Evolutionary conservation across 2,329 filamentous ascomycete genomes (phyloP), one percentile per base, ranked within the genome.

Genomic region (Epichloe festucae): DNA sequence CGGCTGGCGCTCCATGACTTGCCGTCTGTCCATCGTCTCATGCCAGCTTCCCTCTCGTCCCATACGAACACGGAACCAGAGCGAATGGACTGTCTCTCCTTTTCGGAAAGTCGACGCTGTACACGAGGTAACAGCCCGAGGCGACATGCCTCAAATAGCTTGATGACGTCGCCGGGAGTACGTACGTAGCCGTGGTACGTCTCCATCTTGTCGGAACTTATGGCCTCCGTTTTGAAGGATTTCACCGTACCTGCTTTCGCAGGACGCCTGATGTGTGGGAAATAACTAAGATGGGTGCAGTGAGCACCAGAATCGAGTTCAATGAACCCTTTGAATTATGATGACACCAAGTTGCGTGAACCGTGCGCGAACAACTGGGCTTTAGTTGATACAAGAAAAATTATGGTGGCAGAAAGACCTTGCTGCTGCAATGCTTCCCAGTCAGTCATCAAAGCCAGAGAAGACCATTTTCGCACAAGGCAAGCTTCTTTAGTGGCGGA

Each of bases 61-160:
- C 93, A 98, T n/a, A 98, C 93, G 63, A 97, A 98, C 3, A 98
- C 91, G 0, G 93, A 98, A 43, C 93, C 93, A 1, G 91, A 95
- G 63, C 89, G 85, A 67, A 98, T 98, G 4, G 89, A 89, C 65
- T 96, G 90, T 55, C 93, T 81, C 71, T 98, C 93, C 71, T 97
- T 97, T 69, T 98, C 93, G 3, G 93, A 97, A 54, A 96, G 72
- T 61, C 93, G 79, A 59, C 93, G 80, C 72, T 97, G 93, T 5
- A 98, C 93, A 58, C 93, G 82, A 34, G 93, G 93, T 46, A 97
- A 73, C 47, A 95, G 74, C 51, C 93, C 93, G 45, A 95, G 76
- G 57, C 91, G 80, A 69, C 91, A 98, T 54, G 93, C 93, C 70
- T 97, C 93, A 65, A 98, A 97, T n/a, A 98, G 77, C 65, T 96